Evolutionary conservation across 2,329 filamentous ascomycete genomes (phyloP).

Genomic region (Ceratocystis papillata): DNA sequence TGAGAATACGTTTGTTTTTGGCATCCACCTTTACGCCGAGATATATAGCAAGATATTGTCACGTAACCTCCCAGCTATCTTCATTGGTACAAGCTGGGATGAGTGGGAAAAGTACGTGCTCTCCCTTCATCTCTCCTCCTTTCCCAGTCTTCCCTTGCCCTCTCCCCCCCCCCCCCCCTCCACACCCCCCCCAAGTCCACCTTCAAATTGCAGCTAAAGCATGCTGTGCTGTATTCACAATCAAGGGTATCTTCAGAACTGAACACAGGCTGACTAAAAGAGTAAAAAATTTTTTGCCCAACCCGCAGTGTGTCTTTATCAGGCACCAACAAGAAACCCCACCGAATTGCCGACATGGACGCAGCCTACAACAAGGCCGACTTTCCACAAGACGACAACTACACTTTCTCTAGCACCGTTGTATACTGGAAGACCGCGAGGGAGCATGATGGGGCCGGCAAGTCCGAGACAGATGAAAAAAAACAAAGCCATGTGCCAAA

Average conservation of each 20-base stretch:
- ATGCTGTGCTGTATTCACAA: slow-evolving; percentile 7
- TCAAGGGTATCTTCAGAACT: slow-evolving; percentile 5
- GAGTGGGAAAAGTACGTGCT: slow-evolving; percentile 41
- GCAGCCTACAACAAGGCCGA: slow-evolving; percentile 28
- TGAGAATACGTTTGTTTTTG: slow-evolving; percentile 45
- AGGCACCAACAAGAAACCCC: background rate
- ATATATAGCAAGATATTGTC: slow-evolving; percentile 44
- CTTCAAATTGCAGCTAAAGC: background rate
- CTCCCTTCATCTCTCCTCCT: background rate
- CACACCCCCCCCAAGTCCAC: background rate
- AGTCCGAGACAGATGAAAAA: background rate
- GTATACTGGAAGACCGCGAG: slow-evolving; percentile 32
- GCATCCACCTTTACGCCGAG: slow-evolving; percentile 48
- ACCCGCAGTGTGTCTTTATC: slow-evolving; percentile 6
- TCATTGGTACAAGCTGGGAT: slow-evolving; percentile 46
- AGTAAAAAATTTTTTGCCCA: background rate
- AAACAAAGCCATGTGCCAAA: background rate
- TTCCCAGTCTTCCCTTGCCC: background rate
- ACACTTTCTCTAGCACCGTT: slow-evolving; percentile 35
- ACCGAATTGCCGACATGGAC: slow-evolving; percentile 31
- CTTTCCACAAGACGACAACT: slow-evolving; percentile 34
- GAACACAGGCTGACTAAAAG: slow-evolving; percentile 1
- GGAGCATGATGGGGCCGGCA: background rate
- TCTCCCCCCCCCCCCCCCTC: background rate
- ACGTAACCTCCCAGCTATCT: slow-evolving; percentile 39